These are phyloP conservation scores for Pythium sp. DNA, from an alignment of 352 stramenopile species.

Conservation along the genomic window DNA sequence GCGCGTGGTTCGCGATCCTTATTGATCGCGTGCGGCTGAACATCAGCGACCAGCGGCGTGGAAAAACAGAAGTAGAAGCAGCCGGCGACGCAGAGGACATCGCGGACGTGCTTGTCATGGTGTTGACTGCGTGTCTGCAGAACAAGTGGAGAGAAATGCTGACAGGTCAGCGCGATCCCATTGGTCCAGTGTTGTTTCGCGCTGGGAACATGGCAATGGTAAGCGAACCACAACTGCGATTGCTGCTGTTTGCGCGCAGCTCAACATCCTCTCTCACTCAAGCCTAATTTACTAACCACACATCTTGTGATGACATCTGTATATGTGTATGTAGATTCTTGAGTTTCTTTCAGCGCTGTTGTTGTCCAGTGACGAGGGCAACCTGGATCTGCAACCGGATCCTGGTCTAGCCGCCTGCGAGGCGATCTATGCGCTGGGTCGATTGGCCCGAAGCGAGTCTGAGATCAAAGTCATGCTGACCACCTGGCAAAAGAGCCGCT, in stretches of 20 bases:
- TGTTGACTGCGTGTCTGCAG: neutral
- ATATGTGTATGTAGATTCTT: neutral
- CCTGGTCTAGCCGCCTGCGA: slow-evolving; percentile 6
- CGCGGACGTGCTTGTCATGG: slow-evolving; percentile 9
- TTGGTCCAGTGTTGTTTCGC: neutral
- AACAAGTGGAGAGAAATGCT: neutral
- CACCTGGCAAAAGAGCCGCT: neutral
- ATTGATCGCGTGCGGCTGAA: neutral
- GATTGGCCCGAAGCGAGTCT: neutral
- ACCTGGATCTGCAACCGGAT: neutral
- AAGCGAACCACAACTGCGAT: neutral
- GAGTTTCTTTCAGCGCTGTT: neutral
- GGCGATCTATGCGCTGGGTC: neutral
- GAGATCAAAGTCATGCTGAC: slow-evolving; percentile 1
- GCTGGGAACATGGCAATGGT: slow-evolving; percentile 2
- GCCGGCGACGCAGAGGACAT: slow-evolving; percentile 7
- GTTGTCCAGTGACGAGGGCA: no score
- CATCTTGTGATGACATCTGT: neutral
- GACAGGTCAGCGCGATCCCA: neutral
- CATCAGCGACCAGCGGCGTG: neutral
- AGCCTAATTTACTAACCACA: neutral
- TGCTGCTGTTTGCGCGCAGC: neutral
- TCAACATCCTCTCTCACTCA: neutral
- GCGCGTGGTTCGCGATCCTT: neutral
- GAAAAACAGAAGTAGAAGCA: neutral